Evolutionary conservation across 2,329 filamentous ascomycete genomes (phyloP), one percentile per base, ranked within the genome.

Genomic region (Dactylellina sp.): DNA sequence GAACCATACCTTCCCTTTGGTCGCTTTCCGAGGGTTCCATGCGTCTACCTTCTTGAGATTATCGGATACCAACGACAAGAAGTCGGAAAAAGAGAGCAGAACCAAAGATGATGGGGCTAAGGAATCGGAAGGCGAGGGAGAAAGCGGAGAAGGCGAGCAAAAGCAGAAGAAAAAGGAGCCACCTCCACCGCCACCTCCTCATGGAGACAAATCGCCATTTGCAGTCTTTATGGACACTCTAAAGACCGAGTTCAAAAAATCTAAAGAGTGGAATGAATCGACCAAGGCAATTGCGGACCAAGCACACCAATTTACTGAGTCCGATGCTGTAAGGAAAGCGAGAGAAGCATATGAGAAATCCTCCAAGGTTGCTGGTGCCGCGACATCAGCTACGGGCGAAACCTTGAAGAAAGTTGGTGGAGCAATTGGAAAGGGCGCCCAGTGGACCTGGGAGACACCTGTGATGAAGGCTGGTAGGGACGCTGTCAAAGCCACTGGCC

Each of bases 171-270:
- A 85, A 66, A 83, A 88, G 72, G 83, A 87, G 80, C 85, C 89
- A 80, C 82, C 87, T 25, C 89, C 93, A 11, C 92, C 94, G 20
- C 94, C 93, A 12, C 94, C 95, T n/a, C 94, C 93, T 18, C 95
- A 99, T 80, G 95, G 95, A 75, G 93, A 97, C 84, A 99, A 99
- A 85, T 95, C 94, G 1, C 95, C 95, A 61, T 98, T 95, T 93
- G 92, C 98, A 81, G 95, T 99, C 32, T 99, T 99, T 84, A 92
- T 92, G 80, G 95, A 99, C 80, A 99, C 95, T n/a, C 88, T 99
- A 82, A 88, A 92, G 81, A 86, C 86, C 66, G 95, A 99, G 82
- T 96, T 99, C 83, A 93, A 97, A 82, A 91, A 92, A 59, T 98
- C 93, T 14, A 97, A 98, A 81, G 95, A 99, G 81, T 99, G 95